Conservation (phyloP, 129 eudicot genomes). For the Flaveria linearis region DNA sequence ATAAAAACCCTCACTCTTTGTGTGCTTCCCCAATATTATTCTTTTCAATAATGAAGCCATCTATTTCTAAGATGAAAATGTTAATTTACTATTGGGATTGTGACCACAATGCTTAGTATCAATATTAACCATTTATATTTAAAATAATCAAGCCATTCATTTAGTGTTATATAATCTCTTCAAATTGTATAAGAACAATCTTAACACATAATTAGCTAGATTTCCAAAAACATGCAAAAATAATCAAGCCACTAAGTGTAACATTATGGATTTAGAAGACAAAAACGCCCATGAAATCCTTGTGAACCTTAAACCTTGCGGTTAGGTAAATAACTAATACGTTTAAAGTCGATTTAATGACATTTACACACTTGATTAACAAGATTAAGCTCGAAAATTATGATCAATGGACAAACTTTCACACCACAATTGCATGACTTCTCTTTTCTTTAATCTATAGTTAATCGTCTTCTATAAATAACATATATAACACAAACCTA, state of each 20-base stretch:
- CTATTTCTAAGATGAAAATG: too few species aligned
- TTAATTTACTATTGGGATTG: too few species aligned
- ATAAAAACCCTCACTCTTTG: too few species aligned
- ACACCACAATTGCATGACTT: conserved; percentile 31
- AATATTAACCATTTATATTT: too few species aligned
- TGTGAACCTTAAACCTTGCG: conserved; percentile 20
- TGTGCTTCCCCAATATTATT: too few species aligned
- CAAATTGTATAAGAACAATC: too few species aligned
- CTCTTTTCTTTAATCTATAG: conserved; percentile 7
- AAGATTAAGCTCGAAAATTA: background rate
- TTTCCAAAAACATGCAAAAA: too few species aligned
- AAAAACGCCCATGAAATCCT: conserved; percentile 22
- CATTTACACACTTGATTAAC: background rate
- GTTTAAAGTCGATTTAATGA: background rate
- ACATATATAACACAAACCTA: background rate
- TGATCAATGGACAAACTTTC: background rate
- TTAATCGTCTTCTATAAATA: conserved; percentile 10
- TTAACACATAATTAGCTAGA: too few species aligned
- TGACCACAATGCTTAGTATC: too few species aligned
- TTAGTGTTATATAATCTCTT: too few species aligned
- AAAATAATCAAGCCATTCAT: too few species aligned
- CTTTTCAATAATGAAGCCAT: too few species aligned
- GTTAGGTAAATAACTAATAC: conserved; percentile 14
- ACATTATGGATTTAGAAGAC: background rate
- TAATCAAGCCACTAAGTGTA: background rate